phyloP scores from a whole-genome alignment of 202 grass and related monocot species.

The Eragrostis tef region DNA sequence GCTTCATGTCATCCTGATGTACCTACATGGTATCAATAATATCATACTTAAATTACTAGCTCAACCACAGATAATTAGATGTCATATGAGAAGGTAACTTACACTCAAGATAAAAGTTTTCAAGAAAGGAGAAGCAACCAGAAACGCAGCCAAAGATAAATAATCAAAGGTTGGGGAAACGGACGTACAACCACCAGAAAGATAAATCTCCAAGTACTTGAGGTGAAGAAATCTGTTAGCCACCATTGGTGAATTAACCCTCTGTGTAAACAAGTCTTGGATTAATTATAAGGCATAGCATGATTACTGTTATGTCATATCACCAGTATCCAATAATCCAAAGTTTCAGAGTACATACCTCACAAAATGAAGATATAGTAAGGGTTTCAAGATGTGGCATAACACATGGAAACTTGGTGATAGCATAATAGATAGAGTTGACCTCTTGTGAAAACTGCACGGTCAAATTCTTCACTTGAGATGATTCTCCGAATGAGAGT shows the following conservation, averaged over 20 bases:
- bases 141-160: constrained; percentile 16
- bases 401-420: not conserved
- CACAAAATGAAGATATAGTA: not conserved
- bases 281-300: not conserved
- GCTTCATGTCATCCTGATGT: not conserved
- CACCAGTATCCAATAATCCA: not conserved
- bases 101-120: not conserved
- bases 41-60: not conserved
- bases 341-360: constrained; percentile 1
- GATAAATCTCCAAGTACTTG: not conserved
- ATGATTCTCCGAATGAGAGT: not conserved
- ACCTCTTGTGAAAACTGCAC: fast-evolving
- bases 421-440: not conserved
- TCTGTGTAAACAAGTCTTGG: not conserved
- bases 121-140: constrained; percentile 7
- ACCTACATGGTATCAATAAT: not conserved
- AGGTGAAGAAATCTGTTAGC: not conserved
- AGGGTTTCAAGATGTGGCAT: constrained; percentile 3
- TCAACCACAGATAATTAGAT: not conserved
- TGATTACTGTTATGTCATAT: not conserved
- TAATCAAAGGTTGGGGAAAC: constrained; percentile 7
- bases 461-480: not conserved
- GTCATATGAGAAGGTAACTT: not conserved
- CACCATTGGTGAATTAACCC: not conserved
- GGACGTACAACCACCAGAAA: fast-evolving